phyloP scores from a whole-genome alignment of 495 filamentous ascomycete species.

The Penicillium silybi region DNA sequence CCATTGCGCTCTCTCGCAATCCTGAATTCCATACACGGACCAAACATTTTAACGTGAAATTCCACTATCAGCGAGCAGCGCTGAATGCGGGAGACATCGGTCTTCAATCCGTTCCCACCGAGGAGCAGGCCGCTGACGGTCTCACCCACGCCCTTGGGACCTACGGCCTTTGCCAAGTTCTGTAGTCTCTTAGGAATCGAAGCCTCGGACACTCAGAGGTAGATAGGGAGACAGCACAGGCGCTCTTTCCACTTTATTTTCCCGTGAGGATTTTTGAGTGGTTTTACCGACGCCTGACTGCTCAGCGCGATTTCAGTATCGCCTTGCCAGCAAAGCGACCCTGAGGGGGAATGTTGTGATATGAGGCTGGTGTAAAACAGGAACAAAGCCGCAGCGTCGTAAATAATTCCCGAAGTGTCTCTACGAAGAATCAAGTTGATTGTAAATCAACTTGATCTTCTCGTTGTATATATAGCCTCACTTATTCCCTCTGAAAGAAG shows the following conservation, averaged over 20 bases:
- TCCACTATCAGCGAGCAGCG: slow-evolving; percentile 15
- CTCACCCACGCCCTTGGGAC: no score
- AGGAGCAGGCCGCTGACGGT: slow-evolving; percentile 12
- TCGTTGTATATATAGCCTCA: no score
- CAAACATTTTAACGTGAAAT: slow-evolving; percentile 19
- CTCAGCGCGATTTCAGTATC: slow-evolving; percentile 12
- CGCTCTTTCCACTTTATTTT: slow-evolving; percentile 15
- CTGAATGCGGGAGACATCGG: slow-evolving; percentile 9
- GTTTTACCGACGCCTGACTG: slow-evolving; percentile 16
- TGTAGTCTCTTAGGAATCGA: no score
- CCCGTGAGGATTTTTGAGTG: slow-evolving; percentile 10
- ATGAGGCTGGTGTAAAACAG: no score
- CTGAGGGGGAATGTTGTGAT: slow-evolving; percentile 9
- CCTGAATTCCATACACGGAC: slow-evolving; percentile 17
- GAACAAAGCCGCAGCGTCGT: no score
- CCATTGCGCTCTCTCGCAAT: slow-evolving; percentile 9
- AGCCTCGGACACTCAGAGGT: no score
- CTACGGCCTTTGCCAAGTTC: no score
- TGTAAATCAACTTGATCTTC: no score
- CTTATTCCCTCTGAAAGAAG: no score
- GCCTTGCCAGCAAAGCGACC: slow-evolving; percentile 16
- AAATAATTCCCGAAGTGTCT: no score
- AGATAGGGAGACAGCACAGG: no score
- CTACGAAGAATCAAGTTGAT: no score
- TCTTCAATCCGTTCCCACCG: slow-evolving; percentile 15